phyloP scores from a whole-genome alignment of 192 early-diverging fungal genomes.

The Backusella parvicylindrica region DNA sequence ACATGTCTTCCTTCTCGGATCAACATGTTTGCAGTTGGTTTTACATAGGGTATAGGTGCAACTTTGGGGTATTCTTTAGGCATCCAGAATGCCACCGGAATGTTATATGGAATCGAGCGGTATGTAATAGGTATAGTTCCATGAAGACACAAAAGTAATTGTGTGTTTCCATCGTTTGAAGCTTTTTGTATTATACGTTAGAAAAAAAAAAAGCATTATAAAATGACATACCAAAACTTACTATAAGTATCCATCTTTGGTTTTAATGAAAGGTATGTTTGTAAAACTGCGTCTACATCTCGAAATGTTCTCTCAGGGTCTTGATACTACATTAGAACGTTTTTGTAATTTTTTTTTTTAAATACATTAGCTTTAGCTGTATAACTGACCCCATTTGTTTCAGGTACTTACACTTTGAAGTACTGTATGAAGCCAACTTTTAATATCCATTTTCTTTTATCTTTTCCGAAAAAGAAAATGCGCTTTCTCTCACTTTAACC shows the following conservation, averaged over 20 bases:
- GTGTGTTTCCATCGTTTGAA: conserved; percentile 52
- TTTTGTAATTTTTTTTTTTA: neutral
- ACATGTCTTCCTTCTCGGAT: conserved; percentile 79
- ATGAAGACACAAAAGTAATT: conserved; percentile 76
- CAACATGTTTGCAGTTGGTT: conserved; percentile 85
- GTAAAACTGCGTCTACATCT: conserved; percentile 62
- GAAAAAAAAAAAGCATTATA: neutral
- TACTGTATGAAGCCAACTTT: conserved; percentile 25
- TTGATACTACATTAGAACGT: conserved; percentile 46
- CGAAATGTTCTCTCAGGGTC: conserved; percentile 56
- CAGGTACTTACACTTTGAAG: conserved; percentile 16
- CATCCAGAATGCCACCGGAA: conserved; percentile 88
- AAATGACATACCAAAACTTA: conserved; percentile 32
- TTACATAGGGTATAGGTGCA: conserved; percentile 83
- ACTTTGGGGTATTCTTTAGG: conserved; percentile 77
- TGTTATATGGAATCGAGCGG: conserved; percentile 80
- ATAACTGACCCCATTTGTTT: neutral
- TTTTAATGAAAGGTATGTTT: conserved; percentile 51
- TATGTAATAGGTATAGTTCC: conserved; percentile 89
- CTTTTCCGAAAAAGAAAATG: neutral
- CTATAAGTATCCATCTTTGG: conserved; percentile 71
- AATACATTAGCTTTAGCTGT: neutral
- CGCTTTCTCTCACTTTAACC: neutral
- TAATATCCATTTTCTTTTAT: conserved; percentile 14
- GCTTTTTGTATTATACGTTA: conserved; percentile 34